A percentile compares a stretch with the other conserved stretches of the same genome.
Conservation (phyloP, 2,329 filamentous ascomycete species). For the Graphilbum fragrans region DNA sequence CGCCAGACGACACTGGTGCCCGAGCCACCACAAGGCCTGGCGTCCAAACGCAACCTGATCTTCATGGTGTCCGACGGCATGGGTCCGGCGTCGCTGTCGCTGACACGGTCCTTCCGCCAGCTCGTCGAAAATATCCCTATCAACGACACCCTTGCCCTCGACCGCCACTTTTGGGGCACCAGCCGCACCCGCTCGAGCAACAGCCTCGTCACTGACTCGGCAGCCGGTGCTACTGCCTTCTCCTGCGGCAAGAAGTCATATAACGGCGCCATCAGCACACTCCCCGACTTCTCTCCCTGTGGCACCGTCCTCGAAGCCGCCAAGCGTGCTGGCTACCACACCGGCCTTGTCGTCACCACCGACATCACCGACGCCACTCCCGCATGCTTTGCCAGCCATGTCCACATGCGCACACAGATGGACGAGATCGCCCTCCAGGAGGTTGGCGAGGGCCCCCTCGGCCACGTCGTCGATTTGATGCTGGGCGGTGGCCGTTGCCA, state of each 20-base stretch:
- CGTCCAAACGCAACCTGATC: constrained; percentile 79
- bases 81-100: constrained; percentile 80
- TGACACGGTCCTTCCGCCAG: constrained; percentile 82
- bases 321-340: constrained; percentile 81
- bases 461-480: constrained; percentile 81
- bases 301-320: constrained; percentile 90
- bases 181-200: constrained; percentile 76
- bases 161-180: constrained; percentile 81
- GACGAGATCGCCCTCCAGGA: constrained; percentile 90
- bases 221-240: constrained; percentile 94
- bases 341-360: constrained; percentile 89
- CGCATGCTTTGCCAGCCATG: constrained; percentile 87
- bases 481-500: constrained; percentile 88
- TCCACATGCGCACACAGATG: constrained; percentile 65
- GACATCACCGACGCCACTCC: constrained; percentile 92
- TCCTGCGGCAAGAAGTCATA: constrained; percentile 90
- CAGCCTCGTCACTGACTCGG: constrained; percentile 85
- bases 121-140: constrained; percentile 59
- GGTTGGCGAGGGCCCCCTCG: constrained; percentile 76
- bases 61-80: constrained; percentile 99
- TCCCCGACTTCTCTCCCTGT: constrained; percentile 76
- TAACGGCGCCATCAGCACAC: constrained; percentile 86
- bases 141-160: constrained; percentile 65
- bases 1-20: constrained; percentile 14
- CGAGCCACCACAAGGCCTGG: constrained; percentile 15